These are phyloP conservation scores for Lipomyces sp. DNA, from an alignment of 805 yeast species.

Conservation along the genomic window DNA sequence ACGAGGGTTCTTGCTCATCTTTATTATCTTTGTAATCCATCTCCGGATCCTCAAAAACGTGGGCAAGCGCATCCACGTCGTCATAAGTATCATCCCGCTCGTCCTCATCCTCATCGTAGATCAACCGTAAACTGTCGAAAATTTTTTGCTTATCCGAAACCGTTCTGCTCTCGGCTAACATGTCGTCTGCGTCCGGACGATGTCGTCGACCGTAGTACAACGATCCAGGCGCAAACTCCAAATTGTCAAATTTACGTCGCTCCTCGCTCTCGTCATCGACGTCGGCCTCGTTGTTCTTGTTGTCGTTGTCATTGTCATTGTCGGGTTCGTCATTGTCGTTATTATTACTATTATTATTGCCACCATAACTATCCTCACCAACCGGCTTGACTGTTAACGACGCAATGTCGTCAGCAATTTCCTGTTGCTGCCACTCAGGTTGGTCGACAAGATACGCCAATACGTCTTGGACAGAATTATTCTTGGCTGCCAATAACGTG, in stretches of 20 bases:
- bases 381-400: neutral
- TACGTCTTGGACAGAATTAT: slow-evolving; percentile 16
- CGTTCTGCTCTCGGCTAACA: slow-evolving; percentile 15
- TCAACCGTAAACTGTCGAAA: slow-evolving; percentile 25
- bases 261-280: neutral
- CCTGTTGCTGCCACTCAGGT: slow-evolving; percentile 1
- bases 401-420: neutral
- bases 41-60: slow-evolving; percentile 24
- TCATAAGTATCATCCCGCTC: slow-evolving; percentile 42
- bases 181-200: slow-evolving; percentile 20
- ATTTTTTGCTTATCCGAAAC: slow-evolving; percentile 30
- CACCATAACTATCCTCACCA: neutral
- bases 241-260: slow-evolving; percentile 19
- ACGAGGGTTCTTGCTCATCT: neutral
- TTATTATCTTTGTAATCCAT: neutral
- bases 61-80: slow-evolving; percentile 44
- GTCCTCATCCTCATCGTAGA: slow-evolving; percentile 39
- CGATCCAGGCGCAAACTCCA: slow-evolving; percentile 33
- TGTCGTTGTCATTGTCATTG: too few relatives aligned
- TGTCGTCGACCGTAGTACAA: slow-evolving; percentile 24
- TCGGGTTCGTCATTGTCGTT: too few relatives aligned
- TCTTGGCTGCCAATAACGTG: slow-evolving; percentile 9
- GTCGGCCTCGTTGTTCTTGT: neutral
- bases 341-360: neutral
- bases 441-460: slow-evolving; percentile 25